phyloP scores from a whole-genome alignment of 2,329 filamentous ascomycete species.

The Macrophomina tecta region DNA sequence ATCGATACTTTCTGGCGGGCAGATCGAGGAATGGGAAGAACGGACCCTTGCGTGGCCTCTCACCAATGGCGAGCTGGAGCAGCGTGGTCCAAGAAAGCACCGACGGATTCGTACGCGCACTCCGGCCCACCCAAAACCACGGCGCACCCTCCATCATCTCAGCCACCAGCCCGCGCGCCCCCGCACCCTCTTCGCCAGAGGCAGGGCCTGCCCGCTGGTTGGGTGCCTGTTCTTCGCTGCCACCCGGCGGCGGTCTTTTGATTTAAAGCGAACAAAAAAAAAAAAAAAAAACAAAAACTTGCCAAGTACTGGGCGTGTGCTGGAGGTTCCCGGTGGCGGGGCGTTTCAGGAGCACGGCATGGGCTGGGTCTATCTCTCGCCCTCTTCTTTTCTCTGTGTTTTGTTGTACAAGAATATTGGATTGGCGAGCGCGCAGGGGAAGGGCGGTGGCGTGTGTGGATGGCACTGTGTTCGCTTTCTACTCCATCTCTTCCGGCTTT shows the following conservation, averaged over 20 bases:
- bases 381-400: constrained; percentile 13
- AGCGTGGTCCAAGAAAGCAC: constrained; percentile 22
- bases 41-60: constrained; percentile 25
- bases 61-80: constrained; percentile 24
- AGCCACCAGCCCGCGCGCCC: constrained; percentile 18
- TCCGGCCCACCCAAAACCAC: constrained; percentile 22
- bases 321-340: background rate
- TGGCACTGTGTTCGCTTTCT: constrained; percentile 1
- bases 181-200: background rate
- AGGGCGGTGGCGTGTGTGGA: constrained; percentile 16
- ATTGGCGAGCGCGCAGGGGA: constrained; percentile 18
- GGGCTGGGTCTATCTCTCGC: background rate
- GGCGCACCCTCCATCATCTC: constrained; percentile 26
- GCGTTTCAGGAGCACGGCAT: constrained; percentile 29
- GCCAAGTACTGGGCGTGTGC: background rate
- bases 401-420: constrained; percentile 30
- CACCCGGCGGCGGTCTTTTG: background rate
- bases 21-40: constrained; percentile 17
- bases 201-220: constrained; percentile 15
- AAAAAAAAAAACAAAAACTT: constrained; percentile 12
- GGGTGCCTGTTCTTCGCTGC: background rate
- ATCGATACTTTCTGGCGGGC: constrained; percentile 25
- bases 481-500: constrained; percentile 7
- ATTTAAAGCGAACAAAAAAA: constrained; percentile 2
- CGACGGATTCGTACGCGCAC: constrained; percentile 19